Evolutionary conservation across 2,329 filamentous ascomycete species (phyloP), one percentile per base, ranked within the genome.

Genomic region (Zymoseptoria pseudotritici): DNA sequence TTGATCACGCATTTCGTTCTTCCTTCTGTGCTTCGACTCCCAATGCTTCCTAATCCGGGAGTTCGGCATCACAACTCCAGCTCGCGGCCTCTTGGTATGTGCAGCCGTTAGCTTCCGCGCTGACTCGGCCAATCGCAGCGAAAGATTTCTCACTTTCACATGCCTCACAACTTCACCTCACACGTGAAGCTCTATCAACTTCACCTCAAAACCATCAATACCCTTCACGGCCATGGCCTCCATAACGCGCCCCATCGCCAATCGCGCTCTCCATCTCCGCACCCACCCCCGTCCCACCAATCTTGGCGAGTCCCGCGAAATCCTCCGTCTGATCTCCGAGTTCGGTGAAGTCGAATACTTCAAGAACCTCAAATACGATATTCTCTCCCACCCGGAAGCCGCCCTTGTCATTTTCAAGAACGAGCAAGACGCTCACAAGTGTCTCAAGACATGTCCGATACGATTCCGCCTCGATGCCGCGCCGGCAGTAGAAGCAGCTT

Each of bases 341-440:
- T 82, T 79, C 63, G 80, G 80, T 49, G 77, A 80, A 55, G 72
- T 82, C 52, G 75, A 75, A 63, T 75, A 76, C 63, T 82, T 75
- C 71, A 76, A 76, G 63, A 74, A 74, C 63, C 72, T 81, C 50
- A 74, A 79, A 72, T 78, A 80, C 66, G 78, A 81, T 58, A 71
- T 74, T 55, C 67, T 76, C 50, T 56, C 68, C 1, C 72, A 69
- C 6, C 75, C 75, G 52, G 78, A 79, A 59, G 67, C 75, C 8
- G 73, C 74, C 8, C 65, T 81, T 5, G 78, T 77, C 64, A 78
- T 82, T 58, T 82, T 76, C 69, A 72, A 74, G 57, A 71, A 76
- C 46, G 68, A 73, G 31, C 67, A 71, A 11, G 71, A 75, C 21
- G 79, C 78, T 0, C 67, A 74, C 36, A 65, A 72, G 17, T 75